Evolutionary conservation across 148 eudicot genomes (phyloP).

Genomic region (Persicaria maculosa): DNA sequence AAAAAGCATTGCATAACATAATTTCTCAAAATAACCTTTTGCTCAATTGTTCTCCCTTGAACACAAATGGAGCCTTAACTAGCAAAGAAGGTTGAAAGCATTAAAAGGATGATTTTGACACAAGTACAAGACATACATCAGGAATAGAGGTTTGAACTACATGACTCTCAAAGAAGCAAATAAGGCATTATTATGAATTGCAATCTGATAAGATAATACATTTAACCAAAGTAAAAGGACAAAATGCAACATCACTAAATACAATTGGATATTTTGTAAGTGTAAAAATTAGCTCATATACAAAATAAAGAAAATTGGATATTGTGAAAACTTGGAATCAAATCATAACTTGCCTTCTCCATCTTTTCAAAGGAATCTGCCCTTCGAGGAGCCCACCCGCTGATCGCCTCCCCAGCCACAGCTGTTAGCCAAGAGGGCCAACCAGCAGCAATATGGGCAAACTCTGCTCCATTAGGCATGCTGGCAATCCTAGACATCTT

Average conservation of each 20-base stretch:
- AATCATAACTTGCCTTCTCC: slow-evolving; percentile 41
- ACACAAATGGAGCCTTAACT: not conserved
- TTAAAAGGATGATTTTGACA: not conserved
- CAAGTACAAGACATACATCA: not conserved
- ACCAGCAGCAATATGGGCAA: slow-evolving; percentile 46
- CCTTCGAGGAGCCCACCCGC: slow-evolving; percentile 59
- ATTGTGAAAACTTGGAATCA: not conserved
- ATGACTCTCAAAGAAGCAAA: not conserved
- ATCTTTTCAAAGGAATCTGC: slow-evolving; percentile 67
- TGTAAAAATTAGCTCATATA: not conserved
- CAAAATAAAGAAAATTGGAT: not conserved
- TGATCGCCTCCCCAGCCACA: slow-evolving; percentile 77
- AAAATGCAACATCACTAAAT: not conserved
- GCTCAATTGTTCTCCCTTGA: not conserved
- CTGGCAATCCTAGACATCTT: slow-evolving; percentile 34
- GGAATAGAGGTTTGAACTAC: not conserved
- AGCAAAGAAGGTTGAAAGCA: not conserved
- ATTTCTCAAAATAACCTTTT: not conserved
- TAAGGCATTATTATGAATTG: not conserved
- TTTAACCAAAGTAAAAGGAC: not conserved
- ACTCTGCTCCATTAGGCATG: slow-evolving; percentile 39
- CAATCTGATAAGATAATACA: not conserved
- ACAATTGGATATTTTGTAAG: not conserved
- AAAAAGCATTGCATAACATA: not conserved
- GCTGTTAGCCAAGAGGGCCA: slow-evolving; percentile 71